Conservation (phyloP, 139 green algal genomes). For the Nannochloris sp. region DNA sequence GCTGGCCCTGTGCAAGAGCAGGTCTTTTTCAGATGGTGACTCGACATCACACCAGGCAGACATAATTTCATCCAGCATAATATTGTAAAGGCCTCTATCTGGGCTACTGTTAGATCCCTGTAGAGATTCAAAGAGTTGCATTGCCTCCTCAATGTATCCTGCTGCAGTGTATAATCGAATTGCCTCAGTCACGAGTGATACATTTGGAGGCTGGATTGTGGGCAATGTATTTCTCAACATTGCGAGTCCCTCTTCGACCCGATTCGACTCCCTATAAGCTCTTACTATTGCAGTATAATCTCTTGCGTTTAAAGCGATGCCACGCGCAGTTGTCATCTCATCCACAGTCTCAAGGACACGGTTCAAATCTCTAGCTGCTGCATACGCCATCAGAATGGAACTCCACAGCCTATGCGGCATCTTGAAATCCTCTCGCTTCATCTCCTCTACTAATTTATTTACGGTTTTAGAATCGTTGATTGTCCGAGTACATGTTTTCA, state of each 20-base stretch:
- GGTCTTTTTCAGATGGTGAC: background rate
- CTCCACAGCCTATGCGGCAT: conserved; percentile 13
- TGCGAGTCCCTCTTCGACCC: background rate
- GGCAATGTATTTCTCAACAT: conserved; percentile 18
- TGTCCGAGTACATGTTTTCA: conserved; percentile 15
- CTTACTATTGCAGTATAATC: conserved; percentile 61
- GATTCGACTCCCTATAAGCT: conserved; percentile 25
- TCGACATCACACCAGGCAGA: background rate
- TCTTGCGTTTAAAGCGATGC: conserved; percentile 54
- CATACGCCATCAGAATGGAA: conserved; percentile 8
- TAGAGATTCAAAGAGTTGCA: conserved; percentile 1
- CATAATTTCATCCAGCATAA: conserved; percentile 6
- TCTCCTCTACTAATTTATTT: background rate
- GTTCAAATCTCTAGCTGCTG: conserved; percentile 5
- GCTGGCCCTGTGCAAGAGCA: background rate
- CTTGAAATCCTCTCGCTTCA: conserved; percentile 6
- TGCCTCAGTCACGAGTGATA: conserved; percentile 70
- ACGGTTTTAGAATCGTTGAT: conserved; percentile 12
- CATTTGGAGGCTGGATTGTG: conserved; percentile 19
- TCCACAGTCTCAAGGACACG: conserved; percentile 39
- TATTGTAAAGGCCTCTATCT: background rate
- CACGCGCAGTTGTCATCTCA: conserved; percentile 49
- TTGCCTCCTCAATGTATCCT: background rate
- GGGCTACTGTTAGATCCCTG: background rate
- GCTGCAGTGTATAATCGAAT: conserved; percentile 42